A percentile compares a stretch with the other conserved stretches of the same genome.
Conservation (phyloP, 768 basidiomycete species). For the Hemileccinum rubropunctum region DNA sequence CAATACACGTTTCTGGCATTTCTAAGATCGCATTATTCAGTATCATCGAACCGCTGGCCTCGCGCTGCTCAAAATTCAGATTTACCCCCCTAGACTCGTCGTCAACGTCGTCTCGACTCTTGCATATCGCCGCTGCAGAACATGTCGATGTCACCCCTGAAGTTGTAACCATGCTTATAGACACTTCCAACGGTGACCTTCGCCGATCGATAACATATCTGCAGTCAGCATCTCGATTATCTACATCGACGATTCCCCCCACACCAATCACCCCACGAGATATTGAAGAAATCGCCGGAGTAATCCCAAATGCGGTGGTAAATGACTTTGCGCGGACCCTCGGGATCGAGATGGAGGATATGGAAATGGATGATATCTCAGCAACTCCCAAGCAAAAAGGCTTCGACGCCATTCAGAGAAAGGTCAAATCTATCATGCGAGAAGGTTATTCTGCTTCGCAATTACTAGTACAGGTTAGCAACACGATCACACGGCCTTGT, state of each 20-base stretch:
- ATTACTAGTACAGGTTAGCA: constrained; percentile 77
- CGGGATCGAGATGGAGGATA: constrained; percentile 65
- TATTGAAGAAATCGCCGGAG: constrained; percentile 96
- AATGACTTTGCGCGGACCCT: constrained; percentile 64
- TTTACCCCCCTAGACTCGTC: constrained; percentile 87
- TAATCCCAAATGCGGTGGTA: constrained; percentile 78
- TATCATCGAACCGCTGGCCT: constrained; percentile 97
- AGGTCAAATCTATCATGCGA: constrained; percentile 74
- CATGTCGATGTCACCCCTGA: constrained; percentile 52
- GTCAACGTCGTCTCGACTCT: constrained; percentile 72
- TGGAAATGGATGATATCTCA: constrained; percentile 42
- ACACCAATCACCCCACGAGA: constrained; percentile 71
- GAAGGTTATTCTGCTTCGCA: constrained; percentile 94
- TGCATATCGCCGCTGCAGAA: constrained; percentile 79
- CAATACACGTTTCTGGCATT: neutral
- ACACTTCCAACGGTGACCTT: constrained; percentile 85
- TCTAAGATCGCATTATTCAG: constrained; percentile 39
- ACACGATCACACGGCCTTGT: neutral
- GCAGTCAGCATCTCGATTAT: constrained; percentile 90
- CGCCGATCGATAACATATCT: constrained; percentile 97
- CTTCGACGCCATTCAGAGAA: constrained; percentile 62
- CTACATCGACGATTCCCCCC: constrained; percentile 69
- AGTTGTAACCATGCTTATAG: constrained; percentile 73
- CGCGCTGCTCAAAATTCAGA: constrained; percentile 98
- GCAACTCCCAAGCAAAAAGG: constrained; percentile 29